These are phyloP conservation scores for Orbilia quercus DNA, from an alignment of 2,329 filamentous ascomycete genomes.

Conservation along the genomic window DNA sequence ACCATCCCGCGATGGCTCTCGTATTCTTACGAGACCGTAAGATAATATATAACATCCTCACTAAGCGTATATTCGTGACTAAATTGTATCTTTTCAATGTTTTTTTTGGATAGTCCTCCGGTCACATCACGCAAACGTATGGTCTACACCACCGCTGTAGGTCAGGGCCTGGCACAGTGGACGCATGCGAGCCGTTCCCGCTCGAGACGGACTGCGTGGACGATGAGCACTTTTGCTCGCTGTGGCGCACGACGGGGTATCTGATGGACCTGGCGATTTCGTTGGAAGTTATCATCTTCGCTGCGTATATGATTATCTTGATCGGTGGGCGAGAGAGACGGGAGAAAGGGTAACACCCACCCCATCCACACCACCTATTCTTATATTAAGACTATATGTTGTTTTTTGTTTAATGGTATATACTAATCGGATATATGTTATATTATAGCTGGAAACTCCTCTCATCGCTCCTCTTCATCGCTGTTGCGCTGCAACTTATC, in stretches of 20 bases:
- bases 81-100: too few species aligned
- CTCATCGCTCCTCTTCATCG: constrained; percentile 10
- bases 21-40: constrained; percentile 69
- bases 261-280: constrained; percentile 85
- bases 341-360: constrained; percentile 82
- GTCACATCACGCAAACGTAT: constrained; percentile 72
- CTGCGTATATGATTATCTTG: constrained; percentile 81
- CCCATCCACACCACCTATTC: too few species aligned
- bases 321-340: constrained; percentile 81
- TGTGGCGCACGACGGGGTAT: constrained; percentile 91
- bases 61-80: too few species aligned
- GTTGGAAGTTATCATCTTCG: constrained; percentile 81
- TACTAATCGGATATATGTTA: constrained; percentile 64
- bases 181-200: constrained; percentile 75
- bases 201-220: constrained; percentile 74
- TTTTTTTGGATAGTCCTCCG: constrained; percentile 62
- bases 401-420: constrained; percentile 74
- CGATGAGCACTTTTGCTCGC: constrained; percentile 82
- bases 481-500: constrained; percentile 56
- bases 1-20: constrained; percentile 77
- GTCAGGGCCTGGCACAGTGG: constrained; percentile 69
- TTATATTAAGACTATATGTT: too few species aligned
- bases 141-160: constrained; percentile 87
- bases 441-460: constrained; percentile 41
- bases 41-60: too few species aligned